Evolutionary conservation across 306 rosid species (phyloP).

Genomic region (Ormosia emarginata): DNA sequence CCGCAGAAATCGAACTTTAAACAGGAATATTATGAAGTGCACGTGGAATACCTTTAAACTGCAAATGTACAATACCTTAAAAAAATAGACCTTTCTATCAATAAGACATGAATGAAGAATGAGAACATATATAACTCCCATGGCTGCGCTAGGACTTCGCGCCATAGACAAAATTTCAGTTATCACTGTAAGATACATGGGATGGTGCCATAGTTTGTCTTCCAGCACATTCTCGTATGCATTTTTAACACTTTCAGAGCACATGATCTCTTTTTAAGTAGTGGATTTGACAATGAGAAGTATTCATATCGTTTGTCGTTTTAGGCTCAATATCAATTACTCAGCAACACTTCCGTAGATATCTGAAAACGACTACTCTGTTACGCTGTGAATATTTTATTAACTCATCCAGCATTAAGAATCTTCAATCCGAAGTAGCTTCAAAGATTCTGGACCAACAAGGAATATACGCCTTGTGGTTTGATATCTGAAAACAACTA

Average conservation of each 20-base stretch:
- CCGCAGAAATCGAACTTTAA: neutral
- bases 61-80: neutral
- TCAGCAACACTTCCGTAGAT: neutral
- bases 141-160: neutral
- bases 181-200: neutral
- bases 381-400: neutral
- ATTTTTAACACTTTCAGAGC: neutral
- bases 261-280: constrained; percentile 12
- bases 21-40: neutral
- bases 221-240: constrained; percentile 1
- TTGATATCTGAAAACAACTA: constrained; percentile 82
- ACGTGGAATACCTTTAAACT: neutral
- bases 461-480: constrained; percentile 63
- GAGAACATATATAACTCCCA: neutral
- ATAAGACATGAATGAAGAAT: neutral
- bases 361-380: constrained; percentile 2
- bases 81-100: neutral
- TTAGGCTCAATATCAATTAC: constrained; percentile 18
- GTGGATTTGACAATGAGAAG: neutral
- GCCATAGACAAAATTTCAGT: neutral
- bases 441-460: constrained; percentile 68
- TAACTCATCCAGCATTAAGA: constrained; percentile 42
- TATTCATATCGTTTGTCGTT: neutral
- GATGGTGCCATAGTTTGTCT: constrained; percentile 7
- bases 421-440: constrained; percentile 58